Conservation (phyloP, 75 land plant genomes). For the Pinus tabuliformis region DNA sequence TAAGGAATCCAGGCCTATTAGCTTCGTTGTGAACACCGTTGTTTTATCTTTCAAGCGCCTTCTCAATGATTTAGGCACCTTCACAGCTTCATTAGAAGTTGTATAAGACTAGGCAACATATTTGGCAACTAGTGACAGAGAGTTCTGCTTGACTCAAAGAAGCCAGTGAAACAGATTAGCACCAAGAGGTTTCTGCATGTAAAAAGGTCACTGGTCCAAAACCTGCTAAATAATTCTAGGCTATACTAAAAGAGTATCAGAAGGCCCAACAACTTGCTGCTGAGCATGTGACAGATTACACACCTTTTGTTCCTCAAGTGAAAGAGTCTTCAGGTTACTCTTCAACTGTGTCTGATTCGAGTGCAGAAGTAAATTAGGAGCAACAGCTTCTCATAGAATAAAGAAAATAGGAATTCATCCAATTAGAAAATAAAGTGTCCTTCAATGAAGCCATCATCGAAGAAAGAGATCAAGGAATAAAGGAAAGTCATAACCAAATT, state of each 20-base stretch:
- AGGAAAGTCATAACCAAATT: constrained; percentile 87
- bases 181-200: too few species aligned
- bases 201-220: constrained; percentile 69
- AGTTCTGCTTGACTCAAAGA: too few species aligned
- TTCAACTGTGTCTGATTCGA: constrained; percentile 26
- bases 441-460: constrained; percentile 89
- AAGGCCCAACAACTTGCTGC: constrained; percentile 62
- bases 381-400: constrained; percentile 18
- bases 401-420: constrained; percentile 49
- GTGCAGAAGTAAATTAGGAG: constrained; percentile 19
- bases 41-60: too few species aligned
- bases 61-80: too few species aligned
- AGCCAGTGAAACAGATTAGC: too few species aligned
- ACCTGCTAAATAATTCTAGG: constrained; percentile 72
- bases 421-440: constrained; percentile 58
- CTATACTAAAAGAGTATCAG: constrained; percentile 58
- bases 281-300: constrained; percentile 46
- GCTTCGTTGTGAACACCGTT: too few species aligned
- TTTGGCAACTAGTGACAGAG: too few species aligned
- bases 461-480: constrained; percentile 88
- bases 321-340: constrained; percentile 6
- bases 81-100: too few species aligned
- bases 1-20: too few species aligned
- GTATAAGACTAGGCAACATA: too few species aligned
- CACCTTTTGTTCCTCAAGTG: constrained; percentile 36